Conservation (phyloP, 768 basidiomycete genomes). For the Mycena olivaceomarginata region DNA sequence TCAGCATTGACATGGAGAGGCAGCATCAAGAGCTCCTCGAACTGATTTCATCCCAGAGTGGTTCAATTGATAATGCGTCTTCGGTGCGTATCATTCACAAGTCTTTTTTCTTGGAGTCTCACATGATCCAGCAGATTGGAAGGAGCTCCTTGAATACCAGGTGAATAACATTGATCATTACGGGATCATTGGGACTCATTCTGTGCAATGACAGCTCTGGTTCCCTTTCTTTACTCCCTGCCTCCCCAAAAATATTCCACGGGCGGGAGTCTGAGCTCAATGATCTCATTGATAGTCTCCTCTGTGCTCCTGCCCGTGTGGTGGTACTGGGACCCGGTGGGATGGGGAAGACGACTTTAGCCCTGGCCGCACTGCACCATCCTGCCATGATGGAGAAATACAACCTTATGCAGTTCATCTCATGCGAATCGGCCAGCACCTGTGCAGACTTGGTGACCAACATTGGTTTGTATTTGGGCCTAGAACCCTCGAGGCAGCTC, state of each 20-base stretch:
- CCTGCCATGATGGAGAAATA: too few species aligned
- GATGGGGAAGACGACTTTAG: too few species aligned
- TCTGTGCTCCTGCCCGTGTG: not conserved
- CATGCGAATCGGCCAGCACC: not conserved
- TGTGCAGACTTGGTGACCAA: not conserved
- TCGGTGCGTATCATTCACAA: not conserved
- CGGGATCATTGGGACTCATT: too few species aligned
- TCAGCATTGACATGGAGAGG: not conserved
- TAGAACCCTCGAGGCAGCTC: not conserved
- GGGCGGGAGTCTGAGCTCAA: not conserved
- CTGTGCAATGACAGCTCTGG: not conserved
- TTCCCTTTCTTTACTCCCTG: not conserved
- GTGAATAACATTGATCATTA: not conserved
- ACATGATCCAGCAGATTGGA: not conserved
- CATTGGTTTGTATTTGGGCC: not conserved
- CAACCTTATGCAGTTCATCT: too few species aligned
- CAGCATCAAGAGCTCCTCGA: slow-evolving; percentile 6
- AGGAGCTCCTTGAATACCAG: not conserved
- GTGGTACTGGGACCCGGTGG: not conserved
- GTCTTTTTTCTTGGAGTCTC: not conserved
- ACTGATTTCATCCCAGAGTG: not conserved
- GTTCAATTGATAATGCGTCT: not conserved
- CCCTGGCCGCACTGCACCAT: too few species aligned
- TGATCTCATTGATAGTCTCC: not conserved
- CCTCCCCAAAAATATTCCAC: too few species aligned